Percentiles rank a stretch among this genome's conserved stretches.
These are phyloP conservation scores for Termitomyces sp. DNA, from an alignment of 768 basidiomycete genomes.

Conservation along the genomic window DNA sequence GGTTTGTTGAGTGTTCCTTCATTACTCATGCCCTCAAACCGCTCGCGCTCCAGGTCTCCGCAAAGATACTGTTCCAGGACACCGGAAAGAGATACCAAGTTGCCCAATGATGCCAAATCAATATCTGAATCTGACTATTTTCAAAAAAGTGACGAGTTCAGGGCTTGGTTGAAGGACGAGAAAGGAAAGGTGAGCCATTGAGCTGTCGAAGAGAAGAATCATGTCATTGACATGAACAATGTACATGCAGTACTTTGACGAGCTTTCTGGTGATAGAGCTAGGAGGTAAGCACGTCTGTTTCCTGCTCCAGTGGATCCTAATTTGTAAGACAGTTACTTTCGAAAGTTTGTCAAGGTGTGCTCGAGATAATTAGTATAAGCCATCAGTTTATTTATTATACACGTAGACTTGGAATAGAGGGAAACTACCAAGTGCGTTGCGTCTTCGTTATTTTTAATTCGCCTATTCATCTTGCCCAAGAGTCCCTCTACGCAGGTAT, in stretches of 20 bases:
- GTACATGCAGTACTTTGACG: conserved; percentile 71
- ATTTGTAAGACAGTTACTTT: conserved; percentile 65
- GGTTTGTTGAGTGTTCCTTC: background rate
- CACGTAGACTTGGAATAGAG: conserved; percentile 75
- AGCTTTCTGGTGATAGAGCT: conserved; percentile 78
- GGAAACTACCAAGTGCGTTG: conserved; percentile 60
- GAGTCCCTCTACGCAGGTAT: conserved; percentile 62
- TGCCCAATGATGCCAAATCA: conserved; percentile 55
- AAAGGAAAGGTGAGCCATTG: conserved; percentile 41
- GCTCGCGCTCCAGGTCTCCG: conserved; percentile 32
- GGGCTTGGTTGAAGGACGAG: conserved; percentile 78
- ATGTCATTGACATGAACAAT: background rate
- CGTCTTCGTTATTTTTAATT: background rate
- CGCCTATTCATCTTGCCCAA: conserved; percentile 16
- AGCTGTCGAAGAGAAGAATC: conserved; percentile 14
- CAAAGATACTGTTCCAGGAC: conserved; percentile 27
- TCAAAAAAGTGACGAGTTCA: conserved; percentile 83
- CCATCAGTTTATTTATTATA: conserved; percentile 2
- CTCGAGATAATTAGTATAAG: conserved; percentile 1
- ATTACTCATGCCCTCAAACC: conserved; percentile 31
- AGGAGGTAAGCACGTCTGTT: conserved; percentile 49
- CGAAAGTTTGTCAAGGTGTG: conserved; percentile 85
- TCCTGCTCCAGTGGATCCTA: conserved; percentile 23
- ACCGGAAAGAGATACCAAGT: conserved; percentile 35
- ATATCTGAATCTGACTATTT: conserved; percentile 89